These are phyloP conservation scores for Monosporozyma yasuniensis DNA, from an alignment of 805 yeast genomes.

Conservation along the genomic window DNA sequence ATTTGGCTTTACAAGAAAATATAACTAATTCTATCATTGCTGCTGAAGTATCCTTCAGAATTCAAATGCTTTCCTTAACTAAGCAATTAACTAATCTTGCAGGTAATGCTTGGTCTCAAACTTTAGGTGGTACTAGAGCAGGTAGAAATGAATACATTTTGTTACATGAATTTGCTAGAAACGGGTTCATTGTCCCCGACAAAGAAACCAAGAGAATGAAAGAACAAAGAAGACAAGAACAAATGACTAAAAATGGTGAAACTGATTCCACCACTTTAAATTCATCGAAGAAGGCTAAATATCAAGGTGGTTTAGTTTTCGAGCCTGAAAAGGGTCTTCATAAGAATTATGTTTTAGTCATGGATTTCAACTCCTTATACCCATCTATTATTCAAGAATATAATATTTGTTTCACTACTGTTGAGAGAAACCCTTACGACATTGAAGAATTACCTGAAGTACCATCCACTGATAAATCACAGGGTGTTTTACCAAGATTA, in stretches of 20 bases:
- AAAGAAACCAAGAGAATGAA: conserved; percentile 42
- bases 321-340: conserved; percentile 95
- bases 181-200: conserved; percentile 82
- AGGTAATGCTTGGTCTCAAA: conserved; percentile 95
- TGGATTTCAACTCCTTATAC: conserved; percentile 96
- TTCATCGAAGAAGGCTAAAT: conserved; percentile 59
- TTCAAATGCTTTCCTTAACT: conserved; percentile 80
- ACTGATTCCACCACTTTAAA: conserved; percentile 35
- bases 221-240: conserved; percentile 28
- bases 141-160: conserved; percentile 91
- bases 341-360: conserved; percentile 77
- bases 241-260: conserved; percentile 27
- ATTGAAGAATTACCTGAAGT: conserved; percentile 58
- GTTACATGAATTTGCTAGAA: conserved; percentile 79
- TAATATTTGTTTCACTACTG: conserved; percentile 95
- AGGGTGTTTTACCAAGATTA: conserved; percentile 82
- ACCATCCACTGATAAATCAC: conserved; percentile 49
- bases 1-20: conserved; percentile 65
- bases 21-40: conserved; percentile 56
- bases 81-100: conserved; percentile 88
- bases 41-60: conserved; percentile 69
- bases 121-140: conserved; percentile 89
- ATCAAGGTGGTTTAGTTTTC: conserved; percentile 88
- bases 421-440: conserved; percentile 51
- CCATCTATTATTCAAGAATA: conserved; percentile 96